These are phyloP conservation scores for Manihot esculenta DNA, from an alignment of 441 rosid genomes.

Conservation along the genomic window DNA sequence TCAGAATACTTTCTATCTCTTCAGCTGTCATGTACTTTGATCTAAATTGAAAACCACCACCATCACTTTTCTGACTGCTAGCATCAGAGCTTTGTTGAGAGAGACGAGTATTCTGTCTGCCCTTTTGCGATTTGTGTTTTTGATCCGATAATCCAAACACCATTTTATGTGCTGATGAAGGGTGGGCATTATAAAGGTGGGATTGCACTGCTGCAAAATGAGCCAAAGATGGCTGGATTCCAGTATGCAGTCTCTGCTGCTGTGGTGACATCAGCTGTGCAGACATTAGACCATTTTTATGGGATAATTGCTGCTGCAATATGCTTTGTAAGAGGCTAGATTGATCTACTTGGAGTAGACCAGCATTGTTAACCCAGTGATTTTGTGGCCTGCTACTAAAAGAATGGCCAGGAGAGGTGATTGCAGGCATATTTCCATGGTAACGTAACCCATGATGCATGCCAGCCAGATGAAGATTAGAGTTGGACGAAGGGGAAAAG, in stretches of 20 bases:
- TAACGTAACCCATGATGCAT: conserved; percentile 57
- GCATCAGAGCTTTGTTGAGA: conserved; percentile 73
- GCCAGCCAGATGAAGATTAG: conserved; percentile 54
- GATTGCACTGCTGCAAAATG: conserved; percentile 72
- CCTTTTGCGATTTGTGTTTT: conserved; percentile 63
- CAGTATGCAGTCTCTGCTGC: conserved; percentile 54
- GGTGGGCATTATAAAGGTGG: conserved; percentile 53
- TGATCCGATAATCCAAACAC: conserved; percentile 52
- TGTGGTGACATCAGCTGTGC: conserved; percentile 50
- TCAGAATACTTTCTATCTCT: conserved; percentile 91
- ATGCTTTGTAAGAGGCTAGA: conserved; percentile 58
- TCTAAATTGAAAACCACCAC: conserved; percentile 61
- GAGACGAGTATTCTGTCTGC: conserved; percentile 50
- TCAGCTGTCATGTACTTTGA: conserved; percentile 95
- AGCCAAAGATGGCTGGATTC: conserved; percentile 64
- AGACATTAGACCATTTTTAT: conserved; percentile 58
- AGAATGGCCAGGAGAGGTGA: conserved; percentile 54
- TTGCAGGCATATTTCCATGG: conserved; percentile 56
- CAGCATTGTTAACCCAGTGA: conserved; percentile 78
- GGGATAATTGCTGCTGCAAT: conserved; percentile 64
- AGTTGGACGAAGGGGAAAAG: conserved; percentile 54
- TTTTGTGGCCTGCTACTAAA: conserved; percentile 60
- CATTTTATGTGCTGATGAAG: conserved; percentile 54
- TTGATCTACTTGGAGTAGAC: conserved; percentile 59
- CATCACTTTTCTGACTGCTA: conserved; percentile 74